Conservation (phyloP, 169 alveolate species). For the Cryptosporidium parvum region DNA sequence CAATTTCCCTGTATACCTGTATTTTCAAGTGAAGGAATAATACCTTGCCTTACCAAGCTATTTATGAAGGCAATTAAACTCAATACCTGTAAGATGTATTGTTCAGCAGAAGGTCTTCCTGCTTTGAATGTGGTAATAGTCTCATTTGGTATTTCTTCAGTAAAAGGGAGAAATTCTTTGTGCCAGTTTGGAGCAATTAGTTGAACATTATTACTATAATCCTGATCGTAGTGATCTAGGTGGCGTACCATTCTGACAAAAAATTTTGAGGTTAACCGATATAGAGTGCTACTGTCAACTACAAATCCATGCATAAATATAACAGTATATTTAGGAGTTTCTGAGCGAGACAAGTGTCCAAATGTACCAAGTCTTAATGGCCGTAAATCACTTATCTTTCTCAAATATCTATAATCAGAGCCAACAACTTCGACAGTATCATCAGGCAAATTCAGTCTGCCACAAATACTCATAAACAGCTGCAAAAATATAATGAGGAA, state of each 20-base stretch:
- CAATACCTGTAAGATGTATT: constrained; percentile 7
- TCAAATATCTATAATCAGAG: constrained; percentile 40
- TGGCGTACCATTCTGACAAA: constrained; percentile 57
- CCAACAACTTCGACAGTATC: background rate
- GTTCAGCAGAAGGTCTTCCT: constrained; percentile 53
- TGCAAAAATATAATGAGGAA: constrained; percentile 18
- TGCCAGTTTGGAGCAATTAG: constrained; percentile 70
- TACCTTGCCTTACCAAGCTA: constrained; percentile 47
- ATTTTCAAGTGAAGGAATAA: constrained; percentile 44
- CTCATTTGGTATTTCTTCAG: constrained; percentile 15
- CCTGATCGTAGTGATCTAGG: constrained; percentile 66
- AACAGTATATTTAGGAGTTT: constrained; percentile 61
- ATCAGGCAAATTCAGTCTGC: background rate
- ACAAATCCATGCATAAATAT: constrained; percentile 70
- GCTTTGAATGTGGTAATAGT: constrained; percentile 39
- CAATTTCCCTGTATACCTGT: constrained; percentile 74
- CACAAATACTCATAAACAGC: background rate
- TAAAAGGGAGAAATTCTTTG: constrained; percentile 39
- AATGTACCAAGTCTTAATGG: constrained; percentile 44
- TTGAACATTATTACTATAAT: constrained; percentile 52
- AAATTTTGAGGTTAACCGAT: constrained; percentile 44
- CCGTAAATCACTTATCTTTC: constrained; percentile 11
- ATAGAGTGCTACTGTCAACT: background rate
- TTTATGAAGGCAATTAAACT: constrained; percentile 70
- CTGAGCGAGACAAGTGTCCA: constrained; percentile 39